Evolutionary conservation across 192 early-diverging fungal genomes (phyloP).

Genomic region (Podochytrium sp.): DNA sequence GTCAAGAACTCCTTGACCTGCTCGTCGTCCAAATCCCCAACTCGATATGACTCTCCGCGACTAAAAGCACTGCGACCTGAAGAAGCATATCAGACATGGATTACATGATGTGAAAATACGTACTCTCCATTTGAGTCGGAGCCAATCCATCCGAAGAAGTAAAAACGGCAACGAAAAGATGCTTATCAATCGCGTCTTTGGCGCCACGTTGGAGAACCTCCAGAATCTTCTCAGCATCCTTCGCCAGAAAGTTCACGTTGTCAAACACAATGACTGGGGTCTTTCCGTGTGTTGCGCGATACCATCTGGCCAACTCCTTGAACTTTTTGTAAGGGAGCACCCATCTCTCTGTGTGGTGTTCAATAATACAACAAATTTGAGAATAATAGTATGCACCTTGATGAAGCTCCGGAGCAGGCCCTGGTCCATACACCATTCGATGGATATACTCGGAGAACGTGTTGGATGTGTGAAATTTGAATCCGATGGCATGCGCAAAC

Average conservation of each 20-base stretch:
- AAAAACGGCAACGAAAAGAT: conserved; percentile 4
- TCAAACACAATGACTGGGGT: background rate
- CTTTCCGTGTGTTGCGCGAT: background rate
- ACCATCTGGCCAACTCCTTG: background rate
- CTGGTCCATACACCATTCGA: background rate
- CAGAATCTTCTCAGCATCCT: background rate
- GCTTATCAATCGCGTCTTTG: background rate
- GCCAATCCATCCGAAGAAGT: background rate
- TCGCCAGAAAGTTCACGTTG: background rate
- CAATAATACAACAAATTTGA: background rate
- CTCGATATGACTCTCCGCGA: background rate
- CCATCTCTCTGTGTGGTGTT: background rate
- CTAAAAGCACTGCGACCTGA: conserved; percentile 10
- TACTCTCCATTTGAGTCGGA: background rate
- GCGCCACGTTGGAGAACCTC: conserved; percentile 4
- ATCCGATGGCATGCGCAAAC: conserved; percentile 7
- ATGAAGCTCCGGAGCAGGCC: no score
- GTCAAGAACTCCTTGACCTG: conserved; percentile 10
- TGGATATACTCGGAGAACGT: background rate
- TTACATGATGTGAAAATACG: background rate
- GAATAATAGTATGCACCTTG: no score
- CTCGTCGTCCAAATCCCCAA: background rate
- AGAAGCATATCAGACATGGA: background rate
- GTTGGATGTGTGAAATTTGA: background rate
- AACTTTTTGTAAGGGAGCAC: background rate